Evolutionary conservation across 1,284 basidiomycete genomes (phyloP), one percentile per base, ranked within the genome.

Genomic region (Tausonia pullulans): DNA sequence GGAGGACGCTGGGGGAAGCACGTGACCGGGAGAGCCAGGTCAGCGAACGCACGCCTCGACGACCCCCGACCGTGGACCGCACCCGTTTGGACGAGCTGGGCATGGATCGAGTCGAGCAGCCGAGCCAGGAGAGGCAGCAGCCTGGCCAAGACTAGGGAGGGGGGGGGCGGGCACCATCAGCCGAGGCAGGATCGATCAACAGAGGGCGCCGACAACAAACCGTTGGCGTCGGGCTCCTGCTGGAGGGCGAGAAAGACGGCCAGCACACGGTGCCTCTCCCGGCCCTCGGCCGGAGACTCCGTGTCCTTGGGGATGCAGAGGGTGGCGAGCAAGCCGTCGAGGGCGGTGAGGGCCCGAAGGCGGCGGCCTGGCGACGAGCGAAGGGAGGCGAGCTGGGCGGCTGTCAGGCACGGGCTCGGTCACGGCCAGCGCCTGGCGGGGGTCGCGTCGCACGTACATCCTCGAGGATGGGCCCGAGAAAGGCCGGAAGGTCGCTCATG

Each of bases 401-500:
- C 44, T 27, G 16, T 9, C 44, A 43, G 9, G 27, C 7, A 8
- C 3, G 46, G 46, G 11, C 39, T 11, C 13, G 3, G n/a, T 40
- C 7, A 13, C 2, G 39, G 13, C 13, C 11, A n/a, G 43, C 8
- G 14, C 11, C 16, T 16, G 14, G 5, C 9, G 6, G 5, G 4
- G 57, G 8, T 40, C 2, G 41, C n/a, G 27, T 27, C 1, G 9
- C 48, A 40, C 58, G 9, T 8, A 64, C 63, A 46, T 64, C 63
- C 13, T 64, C 63, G n/a, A 64, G 52, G 27, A 64, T 60, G 4
- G 63, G 63, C 10, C 51, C 43, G 5, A 64, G 58, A 10, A 64
- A 64, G 44, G 54, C 58, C 2, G 63, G 63, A 11, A 64, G 52
- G 54, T 64, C 63, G 54, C 63, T 64, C 63, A 64, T 64, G 48